Base-by-base conservation (phyloP, 2,329 filamentous ascomycete genomes). In the Westerdykella sp. region DNA sequence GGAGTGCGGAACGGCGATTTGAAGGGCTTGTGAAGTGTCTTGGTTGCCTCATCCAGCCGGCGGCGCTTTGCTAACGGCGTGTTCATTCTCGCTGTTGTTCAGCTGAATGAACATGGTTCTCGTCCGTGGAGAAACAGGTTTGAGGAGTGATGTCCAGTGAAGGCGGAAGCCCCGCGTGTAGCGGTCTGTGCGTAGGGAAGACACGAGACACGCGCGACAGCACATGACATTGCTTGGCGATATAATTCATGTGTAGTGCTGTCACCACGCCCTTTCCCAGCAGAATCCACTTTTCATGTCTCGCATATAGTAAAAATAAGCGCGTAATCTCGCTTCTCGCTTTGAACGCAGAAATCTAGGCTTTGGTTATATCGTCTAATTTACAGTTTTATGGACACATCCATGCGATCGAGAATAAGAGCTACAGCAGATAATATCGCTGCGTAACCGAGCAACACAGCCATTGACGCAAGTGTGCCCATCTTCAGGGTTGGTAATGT, bases 401-500 rank as follows among this genome's bases (percentile, higher is more conserved):
- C 69, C 54, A 74, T 80, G 41, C 67, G 56, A 63, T 91, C 84
- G 48, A 91, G 64, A 2, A 63, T 72, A 12, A 91, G 68, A 1
- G 88, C 91, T 39, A 87, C 62, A 1, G 67, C 78, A 1, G 86
- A 84, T 36, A 96, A 48, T 1, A 75, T 69, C 2, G 72, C 77
- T 40, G 83, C 83, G 66, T 97, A 97, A 5, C 66, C 78, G 16
- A 87, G 67, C 50, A 98, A 66, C 28, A 96, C 80, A 0, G 66
- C 81, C 80, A 95, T 87, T 0, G 89, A 80, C 43, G 71, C 65
- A 3, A 76, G 56, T 7, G 79, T 77, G 4, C 74, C 75, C 50
- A 85, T 80, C 61, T 91, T 78, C 51, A 97, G 69, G 2, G 93
- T 98, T 32, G 84, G 83, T 42, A 97, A 67, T 4, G 83, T 86